These are phyloP conservation scores for Cyclanthera cordifolia DNA, from an alignment of 306 rosid genomes.

Conservation along the genomic window DNA sequence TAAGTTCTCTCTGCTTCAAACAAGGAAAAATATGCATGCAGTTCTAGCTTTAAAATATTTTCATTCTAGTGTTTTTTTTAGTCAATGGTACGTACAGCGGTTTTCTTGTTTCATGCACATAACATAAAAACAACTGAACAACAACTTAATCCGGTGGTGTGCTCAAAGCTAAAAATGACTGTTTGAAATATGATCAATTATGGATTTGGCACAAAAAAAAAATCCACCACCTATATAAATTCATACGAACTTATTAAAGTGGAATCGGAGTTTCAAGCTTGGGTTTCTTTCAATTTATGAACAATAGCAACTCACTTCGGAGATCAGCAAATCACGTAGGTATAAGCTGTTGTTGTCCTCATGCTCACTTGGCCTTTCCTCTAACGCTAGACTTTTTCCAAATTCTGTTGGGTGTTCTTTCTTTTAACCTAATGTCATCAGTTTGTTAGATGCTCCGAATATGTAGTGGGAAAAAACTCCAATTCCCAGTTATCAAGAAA, in stretches of 20 bases:
- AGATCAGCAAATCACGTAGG: neutral
- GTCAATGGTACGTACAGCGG: neutral
- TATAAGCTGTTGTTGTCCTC: neutral
- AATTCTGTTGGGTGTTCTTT: neutral
- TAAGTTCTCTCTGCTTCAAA: constrained; percentile 34
- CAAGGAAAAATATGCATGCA: neutral
- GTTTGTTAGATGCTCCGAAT: too few relatives aligned
- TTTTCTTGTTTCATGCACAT: neutral
- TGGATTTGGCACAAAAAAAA: neutral
- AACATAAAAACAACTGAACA: neutral
- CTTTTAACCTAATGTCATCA: neutral
- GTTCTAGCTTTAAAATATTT: neutral
- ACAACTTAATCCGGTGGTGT: neutral
- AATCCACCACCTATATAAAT: neutral
- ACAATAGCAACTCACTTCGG: neutral
- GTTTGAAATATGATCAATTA: neutral
- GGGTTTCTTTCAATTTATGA: neutral
- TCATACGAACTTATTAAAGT: neutral
- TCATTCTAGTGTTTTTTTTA: neutral
- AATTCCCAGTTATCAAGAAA: too few relatives aligned
- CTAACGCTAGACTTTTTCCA: neutral
- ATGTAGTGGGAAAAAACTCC: too few relatives aligned
- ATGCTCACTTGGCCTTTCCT: neutral
- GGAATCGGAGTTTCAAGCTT: neutral
- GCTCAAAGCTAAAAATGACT: neutral